A percentile compares a stretch with the other conserved stretches of the same genome.
Evolutionary conservation across 345 rosid genomes (phyloP).

Genomic region (Citrus cavaleriei): DNA sequence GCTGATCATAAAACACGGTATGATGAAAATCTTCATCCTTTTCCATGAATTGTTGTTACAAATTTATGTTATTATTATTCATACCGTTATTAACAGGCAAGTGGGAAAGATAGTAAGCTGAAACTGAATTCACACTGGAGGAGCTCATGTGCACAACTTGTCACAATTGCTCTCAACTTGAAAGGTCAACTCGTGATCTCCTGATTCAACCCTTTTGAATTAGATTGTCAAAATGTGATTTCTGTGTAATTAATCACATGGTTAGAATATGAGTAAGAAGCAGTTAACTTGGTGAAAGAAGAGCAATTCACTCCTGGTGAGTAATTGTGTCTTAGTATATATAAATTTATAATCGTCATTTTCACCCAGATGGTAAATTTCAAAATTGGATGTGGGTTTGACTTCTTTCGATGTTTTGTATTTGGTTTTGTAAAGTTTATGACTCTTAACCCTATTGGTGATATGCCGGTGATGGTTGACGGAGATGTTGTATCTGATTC

Average conservation of each 20-base stretch:
- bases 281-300: constrained; percentile 53
- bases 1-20: not conserved
- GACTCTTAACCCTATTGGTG: constrained; percentile 72
- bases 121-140: constrained; percentile 62
- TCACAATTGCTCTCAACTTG: constrained; percentile 68
- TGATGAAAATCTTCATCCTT: not conserved
- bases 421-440: constrained; percentile 43
- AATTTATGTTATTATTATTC: not conserved
- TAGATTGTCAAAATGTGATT: not conserved
- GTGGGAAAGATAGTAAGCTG: constrained; percentile 13
- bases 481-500: constrained; percentile 67
- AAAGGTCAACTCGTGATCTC: constrained; percentile 41
- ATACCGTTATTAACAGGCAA: too few relatives aligned
- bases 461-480: constrained; percentile 69
- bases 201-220: not conserved
- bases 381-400: not conserved
- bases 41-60: not conserved
- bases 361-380: not conserved
- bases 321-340: not conserved
- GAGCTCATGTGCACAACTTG: constrained; percentile 71
- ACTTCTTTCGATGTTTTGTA: not conserved
- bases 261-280: constrained; percentile 53
- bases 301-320: constrained; percentile 60
- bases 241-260: constrained; percentile 29
- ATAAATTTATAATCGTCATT: not conserved